These are phyloP conservation scores for Francoa sonchifolia DNA, from an alignment of 441 rosid species.

Conservation along the genomic window DNA sequence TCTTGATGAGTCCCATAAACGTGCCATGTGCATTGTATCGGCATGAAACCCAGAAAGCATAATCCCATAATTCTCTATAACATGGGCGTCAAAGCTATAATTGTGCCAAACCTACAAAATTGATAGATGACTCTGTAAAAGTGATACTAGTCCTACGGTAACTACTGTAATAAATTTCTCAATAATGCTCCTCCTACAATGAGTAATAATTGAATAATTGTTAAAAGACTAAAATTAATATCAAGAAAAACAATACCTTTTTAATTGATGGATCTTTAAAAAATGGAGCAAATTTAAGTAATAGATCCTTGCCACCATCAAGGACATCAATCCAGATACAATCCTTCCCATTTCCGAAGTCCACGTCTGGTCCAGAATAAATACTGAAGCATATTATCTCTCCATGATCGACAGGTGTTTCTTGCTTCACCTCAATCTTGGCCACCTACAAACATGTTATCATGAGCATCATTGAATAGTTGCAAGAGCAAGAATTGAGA, in stretches of 20 bases:
- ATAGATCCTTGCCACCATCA: slow-evolving; percentile 57
- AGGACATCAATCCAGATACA: slow-evolving; percentile 93
- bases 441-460: slow-evolving; percentile 50
- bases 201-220: too few relatives aligned
- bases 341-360: slow-evolving; percentile 79
- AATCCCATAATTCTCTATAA: slow-evolving; percentile 64
- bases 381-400: slow-evolving; percentile 87
- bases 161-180: too few relatives aligned
- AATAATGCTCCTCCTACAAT: too few relatives aligned
- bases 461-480: slow-evolving; percentile 8
- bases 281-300: slow-evolving; percentile 63
- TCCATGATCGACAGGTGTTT: slow-evolving; percentile 87
- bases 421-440: slow-evolving; percentile 72
- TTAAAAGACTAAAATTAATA: too few relatives aligned
- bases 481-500: background rate
- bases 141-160: too few relatives aligned
- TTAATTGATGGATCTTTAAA: slow-evolving; percentile 55
- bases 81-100: slow-evolving; percentile 88
- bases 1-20: slow-evolving; percentile 89
- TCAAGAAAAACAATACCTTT: slow-evolving; percentile 49
- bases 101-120: slow-evolving; percentile 91
- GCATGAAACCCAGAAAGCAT: slow-evolving; percentile 83
- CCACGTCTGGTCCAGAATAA: slow-evolving; percentile 70
- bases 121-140: slow-evolving; percentile 4
- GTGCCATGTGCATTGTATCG: slow-evolving; percentile 98